A percentile compares a stretch with the other conserved stretches of the same genome.
Evolutionary conservation across 164 flowering plant species (phyloP).

Genomic region (Echeveria elegans): DNA sequence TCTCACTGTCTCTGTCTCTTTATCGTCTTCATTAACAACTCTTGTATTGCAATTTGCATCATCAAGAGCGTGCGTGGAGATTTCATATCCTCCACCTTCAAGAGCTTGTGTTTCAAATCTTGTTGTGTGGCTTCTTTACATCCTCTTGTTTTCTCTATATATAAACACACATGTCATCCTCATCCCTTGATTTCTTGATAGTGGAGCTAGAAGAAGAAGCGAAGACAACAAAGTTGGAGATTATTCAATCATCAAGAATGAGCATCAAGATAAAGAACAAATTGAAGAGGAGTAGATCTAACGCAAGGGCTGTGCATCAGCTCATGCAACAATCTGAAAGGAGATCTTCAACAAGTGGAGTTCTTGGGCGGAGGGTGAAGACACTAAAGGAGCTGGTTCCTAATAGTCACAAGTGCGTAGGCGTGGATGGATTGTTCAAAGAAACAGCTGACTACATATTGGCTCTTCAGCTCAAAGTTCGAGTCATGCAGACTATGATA

Average conservation of each 20-base stretch:
- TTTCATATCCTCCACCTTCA: too few species aligned
- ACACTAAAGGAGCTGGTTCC: slow-evolving; percentile 62
- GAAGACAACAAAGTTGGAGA: not conserved
- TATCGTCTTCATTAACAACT: not conserved
- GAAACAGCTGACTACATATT: slow-evolving; percentile 70
- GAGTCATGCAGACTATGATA: slow-evolving; percentile 57
- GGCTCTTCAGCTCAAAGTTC: slow-evolving; percentile 49
- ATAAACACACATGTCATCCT: not conserved
- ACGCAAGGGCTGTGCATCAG: not conserved
- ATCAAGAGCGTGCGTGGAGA: not conserved
- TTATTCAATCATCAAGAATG: slow-evolving; percentile 1
- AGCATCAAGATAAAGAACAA: slow-evolving; percentile 15
- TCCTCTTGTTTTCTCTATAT: not conserved
- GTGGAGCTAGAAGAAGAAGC: not conserved
- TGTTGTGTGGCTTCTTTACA: not conserved
- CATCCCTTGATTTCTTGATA: not conserved
- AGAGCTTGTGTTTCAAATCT: too few species aligned
- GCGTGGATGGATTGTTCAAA: slow-evolving; percentile 53
- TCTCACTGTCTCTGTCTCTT: not conserved
- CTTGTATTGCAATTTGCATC: not conserved
- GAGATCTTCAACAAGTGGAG: not conserved
- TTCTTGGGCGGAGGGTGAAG: slow-evolving; percentile 31
- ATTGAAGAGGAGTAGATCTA: slow-evolving; percentile 17
- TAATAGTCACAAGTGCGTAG: slow-evolving; percentile 24
- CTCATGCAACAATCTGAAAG: not conserved